A percentile compares a stretch with the other conserved stretches of the same genome.
Conservation (phyloP, 257 asterid species). For the Solanum dulcamara region DNA sequence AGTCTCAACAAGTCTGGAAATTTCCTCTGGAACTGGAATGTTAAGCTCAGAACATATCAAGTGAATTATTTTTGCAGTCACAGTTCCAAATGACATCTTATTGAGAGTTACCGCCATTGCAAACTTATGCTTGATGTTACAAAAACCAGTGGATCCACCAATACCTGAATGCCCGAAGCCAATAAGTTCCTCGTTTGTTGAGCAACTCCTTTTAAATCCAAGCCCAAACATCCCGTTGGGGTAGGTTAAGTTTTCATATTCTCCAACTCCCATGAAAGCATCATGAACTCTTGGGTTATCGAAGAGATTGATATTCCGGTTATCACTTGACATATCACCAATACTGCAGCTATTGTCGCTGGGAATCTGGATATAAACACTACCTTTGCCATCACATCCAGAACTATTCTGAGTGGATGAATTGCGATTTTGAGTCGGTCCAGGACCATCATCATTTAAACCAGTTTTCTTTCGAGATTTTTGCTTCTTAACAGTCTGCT, state of each 20-base stretch:
- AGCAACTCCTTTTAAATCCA: slow-evolving; percentile 64
- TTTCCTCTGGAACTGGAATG: slow-evolving; percentile 68
- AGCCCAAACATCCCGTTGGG: slow-evolving; percentile 71
- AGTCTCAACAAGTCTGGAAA: slow-evolving; percentile 44
- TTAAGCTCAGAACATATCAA: slow-evolving; percentile 77
- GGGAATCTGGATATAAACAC: slow-evolving; percentile 36
- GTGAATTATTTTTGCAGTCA: slow-evolving; percentile 66
- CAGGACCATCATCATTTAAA: background rate
- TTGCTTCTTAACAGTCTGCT: slow-evolving; percentile 30
- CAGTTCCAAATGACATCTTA: slow-evolving; percentile 74
- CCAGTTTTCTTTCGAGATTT: slow-evolving; percentile 2
- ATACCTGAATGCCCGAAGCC: slow-evolving; percentile 96
- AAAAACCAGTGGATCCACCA: slow-evolving; percentile 88
- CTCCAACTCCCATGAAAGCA: slow-evolving; percentile 67
- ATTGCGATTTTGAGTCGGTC: background rate
- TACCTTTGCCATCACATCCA: slow-evolving; percentile 4
- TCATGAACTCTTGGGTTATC: slow-evolving; percentile 53
- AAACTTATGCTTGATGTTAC: slow-evolving; percentile 59
- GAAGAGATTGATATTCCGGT: slow-evolving; percentile 29
- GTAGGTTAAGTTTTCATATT: slow-evolving; percentile 47
- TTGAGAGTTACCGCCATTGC: slow-evolving; percentile 73
- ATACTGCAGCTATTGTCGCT: slow-evolving; percentile 11
- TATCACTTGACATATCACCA: background rate
- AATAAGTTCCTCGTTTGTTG: slow-evolving; percentile 47
- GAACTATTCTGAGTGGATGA: background rate